A percentile compares a stretch with the other conserved stretches of the same genome.
Evolutionary conservation across 306 rosid species (phyloP).

Genomic region (Cyamopsis tetragonoloba): DNA sequence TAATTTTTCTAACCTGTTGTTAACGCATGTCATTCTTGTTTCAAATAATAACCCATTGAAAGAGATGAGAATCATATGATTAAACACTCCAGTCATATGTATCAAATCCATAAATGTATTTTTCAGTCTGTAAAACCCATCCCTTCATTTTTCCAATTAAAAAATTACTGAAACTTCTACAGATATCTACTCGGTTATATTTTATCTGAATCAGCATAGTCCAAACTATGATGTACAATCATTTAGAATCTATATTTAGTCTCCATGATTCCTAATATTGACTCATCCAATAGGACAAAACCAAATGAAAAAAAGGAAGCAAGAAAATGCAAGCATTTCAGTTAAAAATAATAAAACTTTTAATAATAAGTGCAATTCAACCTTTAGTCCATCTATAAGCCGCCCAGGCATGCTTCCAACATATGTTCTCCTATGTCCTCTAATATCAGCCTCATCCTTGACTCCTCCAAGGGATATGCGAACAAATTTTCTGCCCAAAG

Average conservation of each 20-base stretch:
- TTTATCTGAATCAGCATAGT: slow-evolving; percentile 4
- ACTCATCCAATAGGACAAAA: slow-evolving; percentile 15
- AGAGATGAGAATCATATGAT: slow-evolving; percentile 1
- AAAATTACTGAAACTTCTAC: background rate
- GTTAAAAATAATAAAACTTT: background rate
- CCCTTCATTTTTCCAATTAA: background rate
- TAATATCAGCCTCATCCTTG: slow-evolving; percentile 98
- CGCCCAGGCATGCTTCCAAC: slow-evolving; percentile 99
- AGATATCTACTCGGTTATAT: background rate
- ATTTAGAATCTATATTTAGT: slow-evolving; percentile 15
- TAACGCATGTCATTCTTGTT: background rate
- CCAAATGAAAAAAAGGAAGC: background rate
- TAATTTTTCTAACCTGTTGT: background rate
- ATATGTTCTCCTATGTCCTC: slow-evolving; percentile 99
- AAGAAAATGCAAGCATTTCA: slow-evolving; percentile 14
- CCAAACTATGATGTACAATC: background rate
- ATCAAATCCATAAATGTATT: background rate
- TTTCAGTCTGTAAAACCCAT: background rate
- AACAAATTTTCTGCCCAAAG: slow-evolving; percentile 90
- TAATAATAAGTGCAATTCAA: slow-evolving; percentile 24
- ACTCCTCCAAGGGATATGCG: slow-evolving; percentile 99
- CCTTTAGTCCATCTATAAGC: slow-evolving; percentile 97
- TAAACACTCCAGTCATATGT: slow-evolving; percentile 4
- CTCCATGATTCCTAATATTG: slow-evolving; percentile 17
- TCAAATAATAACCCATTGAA: background rate